These are phyloP conservation scores for Barnettozyma pratensis DNA, from an alignment of 805 yeast genomes.

Conservation along the genomic window DNA sequence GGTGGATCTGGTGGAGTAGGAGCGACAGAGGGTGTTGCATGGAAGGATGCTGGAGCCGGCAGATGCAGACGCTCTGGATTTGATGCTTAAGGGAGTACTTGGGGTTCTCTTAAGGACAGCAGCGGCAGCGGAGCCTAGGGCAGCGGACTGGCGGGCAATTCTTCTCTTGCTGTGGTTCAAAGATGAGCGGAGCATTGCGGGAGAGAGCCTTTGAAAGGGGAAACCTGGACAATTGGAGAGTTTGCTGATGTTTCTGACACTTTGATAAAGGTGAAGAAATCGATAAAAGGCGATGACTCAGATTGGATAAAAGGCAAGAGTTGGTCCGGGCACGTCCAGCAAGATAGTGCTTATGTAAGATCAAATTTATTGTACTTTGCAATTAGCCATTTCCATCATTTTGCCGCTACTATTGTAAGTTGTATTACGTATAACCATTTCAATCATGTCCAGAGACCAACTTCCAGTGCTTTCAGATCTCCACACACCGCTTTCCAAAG, in stretches of 20 bases:
- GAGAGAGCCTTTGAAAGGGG: neutral
- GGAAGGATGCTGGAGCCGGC: slow-evolving; percentile 11
- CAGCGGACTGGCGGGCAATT: slow-evolving; percentile 20
- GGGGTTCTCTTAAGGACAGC: slow-evolving; percentile 5
- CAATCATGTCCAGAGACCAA: slow-evolving; percentile 2
- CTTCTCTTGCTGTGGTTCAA: slow-evolving; percentile 22
- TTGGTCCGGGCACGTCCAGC: too few relatives aligned
- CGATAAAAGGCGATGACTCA: too few relatives aligned
- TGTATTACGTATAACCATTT: neutral
- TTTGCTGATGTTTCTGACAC: too few relatives aligned
- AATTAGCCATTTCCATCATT: too few relatives aligned
- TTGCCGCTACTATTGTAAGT: too few relatives aligned
- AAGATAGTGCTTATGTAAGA: too few relatives aligned
- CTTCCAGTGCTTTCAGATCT: slow-evolving; percentile 12
- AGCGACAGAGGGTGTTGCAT: slow-evolving; percentile 16
- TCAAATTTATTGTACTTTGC: too few relatives aligned
- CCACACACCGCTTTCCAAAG: slow-evolving; percentile 54
- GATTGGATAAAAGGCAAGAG: too few relatives aligned
- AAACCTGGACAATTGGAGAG: neutral
- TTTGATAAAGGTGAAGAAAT: too few relatives aligned
- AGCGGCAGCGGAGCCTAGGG: slow-evolving; percentile 13
- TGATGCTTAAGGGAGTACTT: slow-evolving; percentile 7
- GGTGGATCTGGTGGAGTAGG: slow-evolving; percentile 80
- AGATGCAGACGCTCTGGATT: slow-evolving; percentile 14
- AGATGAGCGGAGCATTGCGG: slow-evolving; percentile 25